Evolutionary conservation across 2,329 filamentous ascomycete genomes (phyloP).

Genomic region (Colletotrichum sp.): DNA sequence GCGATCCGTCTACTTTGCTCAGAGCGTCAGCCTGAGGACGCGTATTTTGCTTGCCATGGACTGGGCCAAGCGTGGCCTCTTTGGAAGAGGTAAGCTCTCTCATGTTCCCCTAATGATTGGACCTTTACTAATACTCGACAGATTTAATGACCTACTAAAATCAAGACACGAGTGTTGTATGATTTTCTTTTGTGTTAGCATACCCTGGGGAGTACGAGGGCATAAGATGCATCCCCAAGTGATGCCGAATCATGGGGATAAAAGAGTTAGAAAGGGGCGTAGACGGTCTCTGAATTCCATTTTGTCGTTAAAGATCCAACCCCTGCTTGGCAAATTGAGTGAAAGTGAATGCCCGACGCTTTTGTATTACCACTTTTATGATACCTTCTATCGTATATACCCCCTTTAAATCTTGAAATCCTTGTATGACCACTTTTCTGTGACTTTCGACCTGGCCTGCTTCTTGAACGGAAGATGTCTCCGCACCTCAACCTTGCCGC

Average conservation of each 20-base stretch:
- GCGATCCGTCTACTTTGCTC: conserved; percentile 95
- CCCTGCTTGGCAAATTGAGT: neutral
- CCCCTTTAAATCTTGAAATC: conserved; percentile 66
- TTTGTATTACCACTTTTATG: conserved; percentile 12
- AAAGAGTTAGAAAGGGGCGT: neutral
- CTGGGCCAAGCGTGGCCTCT: conserved; percentile 95
- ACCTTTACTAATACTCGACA: conserved; percentile 16
- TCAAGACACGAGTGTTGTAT: neutral
- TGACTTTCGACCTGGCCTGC: conserved; percentile 80
- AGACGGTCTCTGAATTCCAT: neutral
- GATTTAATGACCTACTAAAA: conserved; percentile 40
- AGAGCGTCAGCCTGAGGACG: conserved; percentile 93
- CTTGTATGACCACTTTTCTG: conserved; percentile 98
- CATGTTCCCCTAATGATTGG: neutral
- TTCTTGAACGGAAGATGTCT: conserved; percentile 80
- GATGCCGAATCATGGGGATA: neutral
- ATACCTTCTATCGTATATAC: neutral
- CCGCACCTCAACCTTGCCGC: conserved; percentile 87
- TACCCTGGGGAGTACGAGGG: conserved; percentile 3
- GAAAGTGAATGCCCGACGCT: neutral
- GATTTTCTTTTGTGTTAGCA: conserved; percentile 2
- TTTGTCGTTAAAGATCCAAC: neutral
- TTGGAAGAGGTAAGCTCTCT: conserved; percentile 81
- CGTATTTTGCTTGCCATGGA: conserved; percentile 93
- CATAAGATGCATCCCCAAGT: neutral